Base-by-base conservation (phyloP, 2,329 filamentous ascomycete species). In the Cryphonectria parasitica region DNA sequence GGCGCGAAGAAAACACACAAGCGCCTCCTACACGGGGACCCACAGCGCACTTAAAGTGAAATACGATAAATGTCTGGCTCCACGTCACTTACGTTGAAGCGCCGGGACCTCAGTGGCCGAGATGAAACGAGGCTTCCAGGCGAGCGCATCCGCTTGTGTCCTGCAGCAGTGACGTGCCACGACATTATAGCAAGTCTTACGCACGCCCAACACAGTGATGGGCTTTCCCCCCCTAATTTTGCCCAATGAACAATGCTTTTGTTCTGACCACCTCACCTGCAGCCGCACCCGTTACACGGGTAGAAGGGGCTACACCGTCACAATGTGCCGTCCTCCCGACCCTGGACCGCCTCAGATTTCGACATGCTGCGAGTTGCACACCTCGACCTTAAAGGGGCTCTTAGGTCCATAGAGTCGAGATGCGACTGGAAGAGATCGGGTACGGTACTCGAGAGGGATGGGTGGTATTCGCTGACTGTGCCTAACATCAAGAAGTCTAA, bases 401-500 rank as follows among this genome's bases (percentile, higher is more conserved):
- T 22, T 49, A n/a, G 45, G 22, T 22, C 63, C 67, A 36, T 49
- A 4, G 34, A 45, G 22, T 2, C 31, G 54, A 45, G 25, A 34
- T 2, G 67, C 64, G 71, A 72, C 68, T 49, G 43, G 62, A 31
- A 17, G 25, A 8, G 3, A 1, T 15, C 69, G 71, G 69, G 71
- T 69, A 69, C 69, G 25, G 34, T 66, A 66, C 19, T 56, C 66
- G 58, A 39, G 58, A 45, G 25, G 66, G 49, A 69, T n/a, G 69
- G 69, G 68, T 66, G 41, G 61, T 28, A 72, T 65, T 62, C 13
- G 25, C 54, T 49, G 64, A 31, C 19, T n/a, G 56, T 72, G 65
- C 71, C 68, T 70, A 61, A 39, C 65, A 68, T 68, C 19, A 63
- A 66, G 60, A 52, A 62, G 34, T 36, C 19, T 49, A 8, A 49